Conservation (phyloP, 345 rosid species). For the Linum tenue region DNA sequence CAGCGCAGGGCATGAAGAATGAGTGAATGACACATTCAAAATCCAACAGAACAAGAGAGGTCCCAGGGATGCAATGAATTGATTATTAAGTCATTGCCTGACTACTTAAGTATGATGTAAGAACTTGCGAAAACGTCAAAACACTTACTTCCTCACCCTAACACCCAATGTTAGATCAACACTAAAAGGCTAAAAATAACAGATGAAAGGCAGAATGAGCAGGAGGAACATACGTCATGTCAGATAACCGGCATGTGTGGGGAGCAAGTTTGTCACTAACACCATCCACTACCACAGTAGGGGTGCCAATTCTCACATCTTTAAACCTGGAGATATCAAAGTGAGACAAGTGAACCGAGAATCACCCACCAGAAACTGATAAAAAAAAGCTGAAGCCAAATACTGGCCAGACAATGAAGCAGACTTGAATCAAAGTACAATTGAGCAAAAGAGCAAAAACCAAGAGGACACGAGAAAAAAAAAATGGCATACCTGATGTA, state of each 20-base stretch:
- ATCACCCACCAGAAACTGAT: too few relatives aligned
- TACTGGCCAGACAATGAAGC: not conserved
- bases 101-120: too few relatives aligned
- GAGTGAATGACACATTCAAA: too few relatives aligned
- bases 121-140: too few relatives aligned
- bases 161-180: not conserved
- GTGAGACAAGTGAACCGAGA: too few relatives aligned
- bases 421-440: too few relatives aligned
- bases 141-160: too few relatives aligned
- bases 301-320: constrained; percentile 60
- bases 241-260: constrained; percentile 76
- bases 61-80: too few relatives aligned
- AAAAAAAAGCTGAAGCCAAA: not conserved
- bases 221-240: constrained; percentile 46
- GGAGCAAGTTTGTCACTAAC: constrained; percentile 39
- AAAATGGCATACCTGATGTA: constrained; percentile 38
- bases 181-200: not conserved
- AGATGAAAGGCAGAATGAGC: not conserved
- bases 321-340: constrained; percentile 45
- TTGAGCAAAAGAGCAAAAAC: not conserved
- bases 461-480: not conserved
- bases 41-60: too few relatives aligned
- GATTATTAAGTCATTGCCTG: too few relatives aligned
- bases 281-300: constrained; percentile 30
- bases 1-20: too few relatives aligned